These are phyloP conservation scores for Pyrenophora seminiperda DNA, from an alignment of 2,329 filamentous ascomycete genomes.

Conservation along the genomic window DNA sequence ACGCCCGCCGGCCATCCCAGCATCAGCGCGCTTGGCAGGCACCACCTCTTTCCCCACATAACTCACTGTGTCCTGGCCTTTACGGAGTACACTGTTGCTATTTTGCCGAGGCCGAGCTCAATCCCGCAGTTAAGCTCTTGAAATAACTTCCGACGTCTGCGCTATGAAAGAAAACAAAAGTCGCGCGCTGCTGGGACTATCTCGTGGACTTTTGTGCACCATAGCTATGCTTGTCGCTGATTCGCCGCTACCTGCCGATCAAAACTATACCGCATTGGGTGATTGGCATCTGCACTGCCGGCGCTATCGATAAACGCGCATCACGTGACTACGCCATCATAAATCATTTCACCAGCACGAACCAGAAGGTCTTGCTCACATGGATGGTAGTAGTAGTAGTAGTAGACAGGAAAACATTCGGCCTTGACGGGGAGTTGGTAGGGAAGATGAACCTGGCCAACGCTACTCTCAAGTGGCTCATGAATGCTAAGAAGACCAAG, in stretches of 20 bases:
- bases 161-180: no score
- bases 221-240: neutral
- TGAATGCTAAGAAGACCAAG: conserved; percentile 50
- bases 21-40: conserved; percentile 15
- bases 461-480: conserved; percentile 53
- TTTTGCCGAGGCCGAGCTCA: conserved; percentile 1
- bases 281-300: conserved; percentile 12
- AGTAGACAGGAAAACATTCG: conserved; percentile 59
- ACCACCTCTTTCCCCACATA: conserved; percentile 14
- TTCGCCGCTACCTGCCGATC: neutral
- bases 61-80: neutral
- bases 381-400: conserved; percentile 35
- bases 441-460: conserved; percentile 51
- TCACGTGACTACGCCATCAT: conserved; percentile 38
- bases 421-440: conserved; percentile 41
- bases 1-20: conserved; percentile 7
- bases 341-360: conserved; percentile 46
- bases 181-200: no score
- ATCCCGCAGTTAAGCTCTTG: no score
- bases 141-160: no score
- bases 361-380: conserved; percentile 41
- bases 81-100: no score
- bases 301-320: conserved; percentile 5
- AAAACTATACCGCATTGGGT: conserved; percentile 4
- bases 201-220: neutral